A percentile compares a stretch with the other conserved stretches of the same genome.
Conservation (phyloP, 805 yeast genomes). For the Candida morakotiae region DNA sequence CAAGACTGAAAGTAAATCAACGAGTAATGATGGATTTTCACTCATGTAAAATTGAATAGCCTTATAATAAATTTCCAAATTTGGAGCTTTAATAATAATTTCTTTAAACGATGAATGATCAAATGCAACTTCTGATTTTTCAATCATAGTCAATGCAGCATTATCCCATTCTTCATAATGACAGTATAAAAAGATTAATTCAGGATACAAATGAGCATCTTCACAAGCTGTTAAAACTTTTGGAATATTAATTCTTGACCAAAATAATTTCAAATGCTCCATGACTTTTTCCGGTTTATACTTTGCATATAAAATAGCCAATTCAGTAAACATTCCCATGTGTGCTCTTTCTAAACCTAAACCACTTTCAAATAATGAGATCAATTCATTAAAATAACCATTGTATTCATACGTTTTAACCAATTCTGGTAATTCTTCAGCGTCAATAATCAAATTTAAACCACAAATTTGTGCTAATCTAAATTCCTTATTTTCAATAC, state of each 20-base stretch:
- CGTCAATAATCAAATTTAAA: slow-evolving; percentile 92
- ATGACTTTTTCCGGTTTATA: slow-evolving; percentile 85
- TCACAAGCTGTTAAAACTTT: slow-evolving; percentile 94
- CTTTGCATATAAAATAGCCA: slow-evolving; percentile 86
- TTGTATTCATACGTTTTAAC: slow-evolving; percentile 82
- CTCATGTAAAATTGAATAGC: slow-evolving; percentile 92
- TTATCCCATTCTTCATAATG: slow-evolving; percentile 99
- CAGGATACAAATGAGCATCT: slow-evolving; percentile 93
- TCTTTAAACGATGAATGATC: slow-evolving; percentile 95
- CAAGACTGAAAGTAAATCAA: slow-evolving; percentile 79
- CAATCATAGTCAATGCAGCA: slow-evolving; percentile 95
- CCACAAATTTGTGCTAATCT: slow-evolving; percentile 98
- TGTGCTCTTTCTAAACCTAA: slow-evolving; percentile 97
- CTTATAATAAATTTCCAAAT: slow-evolving; percentile 94
- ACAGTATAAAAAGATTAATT: slow-evolving; percentile 90
- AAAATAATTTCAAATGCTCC: slow-evolving; percentile 95
- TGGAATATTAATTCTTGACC: slow-evolving; percentile 98
- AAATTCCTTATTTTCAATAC: slow-evolving; percentile 92
- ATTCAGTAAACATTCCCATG: slow-evolving; percentile 99
- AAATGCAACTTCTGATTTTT: slow-evolving; percentile 85
- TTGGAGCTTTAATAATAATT: slow-evolving; percentile 88
- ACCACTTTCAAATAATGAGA: slow-evolving; percentile 92
- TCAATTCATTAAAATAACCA: slow-evolving; percentile 89
- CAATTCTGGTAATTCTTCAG: slow-evolving; percentile 91
- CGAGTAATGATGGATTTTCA: slow-evolving; percentile 86